Base-by-base conservation (phyloP, 371 early-diverging fungal genomes). In the Amoeboaphelidium occidentale region DNA sequence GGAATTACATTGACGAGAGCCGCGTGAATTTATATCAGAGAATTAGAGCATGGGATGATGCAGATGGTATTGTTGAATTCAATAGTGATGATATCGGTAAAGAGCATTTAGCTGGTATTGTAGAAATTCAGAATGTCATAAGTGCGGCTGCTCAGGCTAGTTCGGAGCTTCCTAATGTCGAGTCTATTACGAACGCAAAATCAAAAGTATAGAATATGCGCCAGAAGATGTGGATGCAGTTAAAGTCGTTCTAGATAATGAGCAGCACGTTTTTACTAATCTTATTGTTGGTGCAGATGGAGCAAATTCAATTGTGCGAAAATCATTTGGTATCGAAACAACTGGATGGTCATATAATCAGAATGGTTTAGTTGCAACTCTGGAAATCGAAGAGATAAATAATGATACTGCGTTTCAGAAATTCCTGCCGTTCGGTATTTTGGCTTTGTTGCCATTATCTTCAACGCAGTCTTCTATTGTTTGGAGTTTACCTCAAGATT, bases 341-440 rank as follows among this genome's bases (percentile, higher is more conserved):
- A 57, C 78, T 17, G 91, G 91, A 25, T 85, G 79, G 77, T 80
- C 84, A 55, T 94, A 94, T 55, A 61, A 67, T 43, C 79, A 85
- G 42, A 72, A 74, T 46, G 94, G 88, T 24, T 59, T 91, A 12
- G 94, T 92, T 0, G 93, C 85, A 3, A 89, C 89, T 2, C 63
- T 93, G n/a, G 59, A 72, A 46, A 20, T 75, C 6, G 69, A 67
- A 4, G 48, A 23, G 4, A 2, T 20, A 28, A 27, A 48, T 32
- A 78, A 77, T 44, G 54, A 58, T 26, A 75, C 81, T 0, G 91
- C 90, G 1, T 94, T 78, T 74, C 93, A 94, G 63, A 66, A 90
- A 48, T 94, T 94, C 58, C 66, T 94, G 45, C 93, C 93, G 0
- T 77, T 81, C 0, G 94, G 94, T 0, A 88, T 93, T 0, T 70